phyloP scores from a whole-genome alignment of 2,329 filamentous ascomycete genomes.

The Emmonsiellopsis sp. region DNA sequence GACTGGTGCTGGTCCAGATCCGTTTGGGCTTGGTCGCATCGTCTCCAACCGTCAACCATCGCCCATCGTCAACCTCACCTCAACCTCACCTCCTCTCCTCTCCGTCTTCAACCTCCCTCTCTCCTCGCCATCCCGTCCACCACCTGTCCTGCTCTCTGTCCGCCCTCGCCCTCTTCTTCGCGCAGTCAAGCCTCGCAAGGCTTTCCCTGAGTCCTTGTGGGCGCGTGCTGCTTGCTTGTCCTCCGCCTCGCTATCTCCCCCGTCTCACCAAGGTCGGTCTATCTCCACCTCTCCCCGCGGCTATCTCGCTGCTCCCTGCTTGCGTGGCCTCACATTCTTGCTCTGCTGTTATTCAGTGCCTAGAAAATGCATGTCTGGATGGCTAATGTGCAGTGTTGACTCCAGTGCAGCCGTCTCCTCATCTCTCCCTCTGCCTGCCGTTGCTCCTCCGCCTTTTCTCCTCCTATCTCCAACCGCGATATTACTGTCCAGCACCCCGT shows the following conservation, averaged over 20 bases:
- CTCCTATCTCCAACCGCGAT: not conserved
- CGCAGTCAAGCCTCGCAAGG: constrained; percentile 11
- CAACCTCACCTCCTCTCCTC: not conserved
- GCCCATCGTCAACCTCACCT: not conserved
- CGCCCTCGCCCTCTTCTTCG: not conserved
- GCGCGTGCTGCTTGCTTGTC: constrained; percentile 8
- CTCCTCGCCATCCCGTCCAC: not conserved
- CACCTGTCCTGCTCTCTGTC: not conserved
- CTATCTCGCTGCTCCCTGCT: not conserved
- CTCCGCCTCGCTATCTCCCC: not conserved
- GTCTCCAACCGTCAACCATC: not conserved
- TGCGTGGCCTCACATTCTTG: not conserved
- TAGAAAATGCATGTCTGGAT: not conserved
- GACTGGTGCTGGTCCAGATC: not conserved
- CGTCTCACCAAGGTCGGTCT: constrained; percentile 3
- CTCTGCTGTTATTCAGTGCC: not conserved
- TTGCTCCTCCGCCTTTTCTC: not conserved
- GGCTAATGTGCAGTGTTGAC: not conserved
- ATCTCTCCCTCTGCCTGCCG: not conserved
- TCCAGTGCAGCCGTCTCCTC: not conserved
- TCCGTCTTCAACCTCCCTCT: not conserved
- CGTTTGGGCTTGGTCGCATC: not conserved
- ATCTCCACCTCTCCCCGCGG: not conserved
- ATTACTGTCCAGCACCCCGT: not conserved
- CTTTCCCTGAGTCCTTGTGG: constrained; percentile 8